These are phyloP conservation scores for Ganoderma leucocontextum DNA, from an alignment of 1,284 basidiomycete genomes.

Conservation along the genomic window DNA sequence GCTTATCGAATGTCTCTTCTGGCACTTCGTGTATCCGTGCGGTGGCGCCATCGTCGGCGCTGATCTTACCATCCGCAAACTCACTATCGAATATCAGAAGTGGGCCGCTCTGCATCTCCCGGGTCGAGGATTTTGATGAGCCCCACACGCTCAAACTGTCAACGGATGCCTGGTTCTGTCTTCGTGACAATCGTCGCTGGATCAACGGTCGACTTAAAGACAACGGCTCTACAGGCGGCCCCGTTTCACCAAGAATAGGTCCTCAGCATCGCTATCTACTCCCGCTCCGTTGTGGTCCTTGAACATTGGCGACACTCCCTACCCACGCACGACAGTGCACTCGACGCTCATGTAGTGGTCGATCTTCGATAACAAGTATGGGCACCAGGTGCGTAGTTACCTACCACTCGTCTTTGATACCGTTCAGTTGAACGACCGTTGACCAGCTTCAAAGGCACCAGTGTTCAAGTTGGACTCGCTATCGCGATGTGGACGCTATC, in stretches of 20 bases:
- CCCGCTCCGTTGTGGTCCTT: neutral
- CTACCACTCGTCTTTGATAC: slow-evolving; percentile 24
- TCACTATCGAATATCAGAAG: neutral
- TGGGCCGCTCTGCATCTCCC: slow-evolving; percentile 14
- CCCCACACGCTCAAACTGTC: slow-evolving; percentile 13
- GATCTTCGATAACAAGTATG: neutral
- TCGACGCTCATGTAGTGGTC: slow-evolving; percentile 20
- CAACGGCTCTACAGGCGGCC: neutral
- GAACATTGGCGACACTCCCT: neutral
- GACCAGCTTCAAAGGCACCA: slow-evolving; percentile 22
- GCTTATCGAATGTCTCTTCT: slow-evolving; percentile 23
- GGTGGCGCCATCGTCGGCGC: slow-evolving; percentile 19
- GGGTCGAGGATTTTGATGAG: neutral
- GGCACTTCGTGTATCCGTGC: slow-evolving; percentile 28
- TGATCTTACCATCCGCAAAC: slow-evolving; percentile 22
- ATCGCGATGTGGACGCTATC: slow-evolving; percentile 28
- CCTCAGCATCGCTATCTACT: neutral
- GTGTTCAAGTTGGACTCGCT: slow-evolving; percentile 27
- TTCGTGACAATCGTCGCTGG: slow-evolving; percentile 10
- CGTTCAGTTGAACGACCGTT: slow-evolving; percentile 25
- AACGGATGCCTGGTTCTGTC: slow-evolving; percentile 20
- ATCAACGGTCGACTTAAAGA: neutral
- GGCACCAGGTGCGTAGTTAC: slow-evolving; percentile 24
- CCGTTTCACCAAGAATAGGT: neutral
- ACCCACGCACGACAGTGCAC: slow-evolving; percentile 2